Evolutionary conservation across 2,329 filamentous ascomycete species (phyloP).

Genomic region (Xylariaceae sp.): DNA sequence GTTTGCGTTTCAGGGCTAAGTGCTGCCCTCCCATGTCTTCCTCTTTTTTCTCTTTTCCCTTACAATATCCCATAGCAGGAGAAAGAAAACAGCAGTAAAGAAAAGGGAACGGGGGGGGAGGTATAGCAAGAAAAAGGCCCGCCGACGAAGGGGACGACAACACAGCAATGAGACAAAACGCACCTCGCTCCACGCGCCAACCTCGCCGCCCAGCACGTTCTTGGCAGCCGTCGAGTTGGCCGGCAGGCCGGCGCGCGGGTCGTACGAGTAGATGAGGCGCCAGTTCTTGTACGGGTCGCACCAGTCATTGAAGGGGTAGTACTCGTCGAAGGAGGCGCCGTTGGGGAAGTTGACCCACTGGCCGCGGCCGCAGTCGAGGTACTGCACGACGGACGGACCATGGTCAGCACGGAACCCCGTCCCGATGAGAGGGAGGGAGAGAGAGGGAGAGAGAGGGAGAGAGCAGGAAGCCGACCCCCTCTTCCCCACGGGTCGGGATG

Average conservation of each 20-base stretch:
- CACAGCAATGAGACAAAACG: too few relatives aligned
- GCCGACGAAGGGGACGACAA: too few relatives aligned
- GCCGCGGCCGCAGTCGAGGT: slow-evolving; percentile 76
- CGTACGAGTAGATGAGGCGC: slow-evolving; percentile 72
- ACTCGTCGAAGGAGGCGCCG: slow-evolving; percentile 40
- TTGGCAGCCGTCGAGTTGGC: slow-evolving; percentile 46
- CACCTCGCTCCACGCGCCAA: slow-evolving; percentile 78
- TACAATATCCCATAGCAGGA: too few relatives aligned
- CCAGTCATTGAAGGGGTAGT: slow-evolving; percentile 73
- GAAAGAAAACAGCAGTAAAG: too few relatives aligned
- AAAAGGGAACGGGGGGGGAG: too few relatives aligned
- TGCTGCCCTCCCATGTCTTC: too few relatives aligned
- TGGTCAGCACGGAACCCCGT: slow-evolving; percentile 11
- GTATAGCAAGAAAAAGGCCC: too few relatives aligned
- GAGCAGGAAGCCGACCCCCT: not conserved
- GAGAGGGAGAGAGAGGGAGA: slow-evolving; percentile 1
- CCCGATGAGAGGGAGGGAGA: not conserved
- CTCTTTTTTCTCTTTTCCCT: too few relatives aligned
- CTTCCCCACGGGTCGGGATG: not conserved
- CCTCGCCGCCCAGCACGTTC: slow-evolving; percentile 73
- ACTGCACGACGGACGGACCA: slow-evolving; percentile 35
- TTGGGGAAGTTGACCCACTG: slow-evolving; percentile 68
- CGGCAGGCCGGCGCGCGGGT: slow-evolving; percentile 61
- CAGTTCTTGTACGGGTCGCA: slow-evolving; percentile 75
- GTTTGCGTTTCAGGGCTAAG: too few relatives aligned